A percentile compares a stretch with the other conserved stretches of the same genome.
These are phyloP conservation scores for Epichloe amarillans DNA, from an alignment of 2,329 filamentous ascomycete genomes.

Conservation along the genomic window DNA sequence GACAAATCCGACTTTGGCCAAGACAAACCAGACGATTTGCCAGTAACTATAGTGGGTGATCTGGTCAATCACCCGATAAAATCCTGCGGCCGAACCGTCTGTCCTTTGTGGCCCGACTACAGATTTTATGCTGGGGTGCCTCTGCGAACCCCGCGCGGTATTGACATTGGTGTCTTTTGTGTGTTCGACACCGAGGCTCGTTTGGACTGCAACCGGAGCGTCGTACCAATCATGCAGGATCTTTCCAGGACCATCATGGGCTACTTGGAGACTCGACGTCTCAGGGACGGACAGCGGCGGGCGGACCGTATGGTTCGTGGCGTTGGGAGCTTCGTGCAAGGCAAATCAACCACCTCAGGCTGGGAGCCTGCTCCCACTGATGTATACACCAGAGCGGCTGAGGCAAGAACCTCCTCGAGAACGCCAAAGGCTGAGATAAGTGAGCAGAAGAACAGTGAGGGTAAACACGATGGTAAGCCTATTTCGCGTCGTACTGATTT, in stretches of 20 bases:
- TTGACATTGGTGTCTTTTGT: conserved; percentile 29
- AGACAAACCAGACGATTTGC: conserved; percentile 10
- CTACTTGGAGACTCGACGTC: conserved; percentile 21
- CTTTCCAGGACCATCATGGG: conserved; percentile 21
- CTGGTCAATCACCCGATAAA: conserved; percentile 19
- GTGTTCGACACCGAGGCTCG: conserved; percentile 13
- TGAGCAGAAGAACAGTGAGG: neutral
- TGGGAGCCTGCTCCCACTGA: conserved; percentile 8
- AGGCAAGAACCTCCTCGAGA: neutral
- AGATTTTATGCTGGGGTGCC: conserved; percentile 29
- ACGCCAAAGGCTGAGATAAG: neutral
- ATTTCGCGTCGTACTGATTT: neutral
- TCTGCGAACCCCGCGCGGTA: conserved; percentile 24
- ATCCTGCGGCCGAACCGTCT: conserved; percentile 9
- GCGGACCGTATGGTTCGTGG: conserved; percentile 25
- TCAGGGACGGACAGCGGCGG: conserved; percentile 14
- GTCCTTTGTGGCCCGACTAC: conserved; percentile 10
- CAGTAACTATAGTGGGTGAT: conserved; percentile 22
- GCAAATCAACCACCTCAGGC: conserved; percentile 15
- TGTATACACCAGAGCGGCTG: neutral
- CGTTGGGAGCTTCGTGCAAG: conserved; percentile 23
- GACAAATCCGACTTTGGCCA: neutral
- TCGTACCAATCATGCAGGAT: conserved; percentile 14
- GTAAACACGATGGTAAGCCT: neutral
- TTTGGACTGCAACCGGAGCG: conserved; percentile 11